Percentiles rank a stretch among this genome's conserved stretches.
These are phyloP conservation scores for Mycena citricolor DNA, from an alignment of 1,284 basidiomycete species.

Conservation along the genomic window DNA sequence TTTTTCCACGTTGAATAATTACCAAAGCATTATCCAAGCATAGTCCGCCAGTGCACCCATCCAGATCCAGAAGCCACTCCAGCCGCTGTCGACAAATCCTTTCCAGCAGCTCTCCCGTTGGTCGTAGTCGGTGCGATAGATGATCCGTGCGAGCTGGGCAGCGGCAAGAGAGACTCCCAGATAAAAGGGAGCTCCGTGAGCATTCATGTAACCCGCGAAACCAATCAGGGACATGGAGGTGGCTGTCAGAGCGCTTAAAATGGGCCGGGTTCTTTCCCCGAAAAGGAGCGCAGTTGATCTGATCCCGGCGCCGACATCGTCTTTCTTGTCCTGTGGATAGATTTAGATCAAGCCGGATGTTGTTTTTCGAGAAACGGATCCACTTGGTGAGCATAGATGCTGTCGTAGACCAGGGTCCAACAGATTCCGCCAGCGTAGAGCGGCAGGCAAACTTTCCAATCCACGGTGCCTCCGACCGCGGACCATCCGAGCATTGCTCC, in stretches of 20 bases:
- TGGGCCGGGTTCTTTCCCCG: constrained; percentile 71
- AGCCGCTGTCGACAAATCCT: constrained; percentile 88
- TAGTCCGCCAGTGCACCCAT: constrained; percentile 84
- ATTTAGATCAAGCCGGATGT: constrained; percentile 8
- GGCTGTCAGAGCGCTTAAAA: constrained; percentile 75
- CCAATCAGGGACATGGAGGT: constrained; percentile 77
- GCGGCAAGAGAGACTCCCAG: constrained; percentile 74
- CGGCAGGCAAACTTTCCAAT: constrained; percentile 86
- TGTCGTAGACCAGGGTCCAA: constrained; percentile 98
- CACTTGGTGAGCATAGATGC: constrained; percentile 97
- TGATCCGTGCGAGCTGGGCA: constrained; percentile 79
- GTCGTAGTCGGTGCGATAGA: constrained; percentile 80
- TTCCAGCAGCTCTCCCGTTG: constrained; percentile 85
- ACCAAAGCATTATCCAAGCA: constrained; percentile 15
- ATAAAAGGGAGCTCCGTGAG: constrained; percentile 79
- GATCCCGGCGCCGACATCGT: constrained; percentile 89
- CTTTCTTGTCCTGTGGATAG: constrained; percentile 77
- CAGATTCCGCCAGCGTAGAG: constrained; percentile 88
- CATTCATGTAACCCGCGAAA: constrained; percentile 78
- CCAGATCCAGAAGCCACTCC: constrained; percentile 89
- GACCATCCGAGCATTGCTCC: constrained; percentile 96
- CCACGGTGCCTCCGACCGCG: constrained; percentile 79
- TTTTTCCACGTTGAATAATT: constrained; percentile 1
- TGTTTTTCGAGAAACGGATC: constrained; percentile 16
- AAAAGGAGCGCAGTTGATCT: constrained; percentile 95